Conservation (phyloP, 495 filamentous ascomycete genomes). For the Aspergillus sparsus region DNA sequence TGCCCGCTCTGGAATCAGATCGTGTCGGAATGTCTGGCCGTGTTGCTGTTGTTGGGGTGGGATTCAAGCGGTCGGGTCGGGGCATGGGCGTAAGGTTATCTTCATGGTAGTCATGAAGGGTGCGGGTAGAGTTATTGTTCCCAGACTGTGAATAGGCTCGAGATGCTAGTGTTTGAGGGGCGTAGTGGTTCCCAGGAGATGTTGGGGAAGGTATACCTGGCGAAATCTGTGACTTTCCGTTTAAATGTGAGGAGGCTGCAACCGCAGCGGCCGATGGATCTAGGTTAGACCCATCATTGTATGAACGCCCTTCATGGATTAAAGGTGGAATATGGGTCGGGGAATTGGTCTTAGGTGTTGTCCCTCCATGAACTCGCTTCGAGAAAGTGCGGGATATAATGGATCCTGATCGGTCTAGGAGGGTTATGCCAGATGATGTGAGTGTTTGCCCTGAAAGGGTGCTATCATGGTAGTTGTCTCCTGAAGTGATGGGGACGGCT, state of each 20-base stretch:
- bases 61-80: constrained; percentile 40
- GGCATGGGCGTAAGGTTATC: constrained; percentile 34
- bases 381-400: constrained; percentile 70
- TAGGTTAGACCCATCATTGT: constrained; percentile 52
- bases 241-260: constrained; percentile 75
- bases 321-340: constrained; percentile 73
- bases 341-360: constrained; percentile 74
- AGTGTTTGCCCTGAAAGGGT: constrained; percentile 33
- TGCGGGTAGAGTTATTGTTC: constrained; percentile 34
- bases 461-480: constrained; percentile 37
- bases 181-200: constrained; percentile 63
- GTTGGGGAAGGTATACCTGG: constrained; percentile 81
- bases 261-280: constrained; percentile 64
- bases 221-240: constrained; percentile 66
- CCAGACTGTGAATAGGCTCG: constrained; percentile 49
- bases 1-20: constrained; percentile 53
- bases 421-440: constrained; percentile 43
- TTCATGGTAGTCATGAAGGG: constrained; percentile 47
- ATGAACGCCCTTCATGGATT: constrained; percentile 54
- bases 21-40: constrained; percentile 44
- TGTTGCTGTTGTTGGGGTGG: constrained; percentile 41
- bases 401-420: constrained; percentile 33
- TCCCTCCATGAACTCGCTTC: constrained; percentile 79
- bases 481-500: constrained; percentile 26
- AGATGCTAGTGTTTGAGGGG: constrained; percentile 49